Evolutionary conservation across 768 basidiomycete genomes (phyloP), one percentile per base, ranked within the genome.

Genomic region (Tricholoma saponaceum): DNA sequence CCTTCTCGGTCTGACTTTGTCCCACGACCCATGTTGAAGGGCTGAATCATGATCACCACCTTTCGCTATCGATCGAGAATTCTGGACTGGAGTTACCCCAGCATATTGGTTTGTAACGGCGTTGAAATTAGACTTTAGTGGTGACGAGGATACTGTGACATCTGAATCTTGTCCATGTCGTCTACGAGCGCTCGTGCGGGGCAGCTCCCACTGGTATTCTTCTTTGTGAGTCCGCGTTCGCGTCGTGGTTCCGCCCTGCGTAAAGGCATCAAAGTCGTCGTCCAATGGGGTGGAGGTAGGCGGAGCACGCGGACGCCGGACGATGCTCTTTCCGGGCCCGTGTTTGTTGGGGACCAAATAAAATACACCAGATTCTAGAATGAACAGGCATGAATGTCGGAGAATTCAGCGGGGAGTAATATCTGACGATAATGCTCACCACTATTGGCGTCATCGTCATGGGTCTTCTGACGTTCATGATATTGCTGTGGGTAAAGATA

Each of bases 191-290:
- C 57, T 37, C 57, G 60, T 23, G 2, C 43, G 43, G 22, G 43
- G 10, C 16, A 52, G 59, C 32, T 61, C 63, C 66, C 66, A 62
- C 25, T 16, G 25, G 5, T 44, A 44, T 44, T 63, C 67, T 5
- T 67, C 61, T 30, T 58, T 59, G 28, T 57, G 63, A 9, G 64
- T 67, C 47, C 68, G 64, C 22, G 69, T 66, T 46, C 67, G 66
- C 20, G 70, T 67, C 46, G 67, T 68, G 12, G 67, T 68, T n/a
- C 62, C 59, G 7, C 43, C 59, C 35, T 63, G 59, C 14, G 73
- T 74, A 33, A 68, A 60, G 26, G 71, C 75, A 60, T 79, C 76
- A 52, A 77, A 77, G 56, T 77, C 70, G 51, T 78, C 76, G 35
- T 72, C 69, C 30, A 75, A 68, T 12, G 76, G 73, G 20, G 71